Conservation (phyloP, 352 stramenopile species). For the Phytophthora palmivora region DNA sequence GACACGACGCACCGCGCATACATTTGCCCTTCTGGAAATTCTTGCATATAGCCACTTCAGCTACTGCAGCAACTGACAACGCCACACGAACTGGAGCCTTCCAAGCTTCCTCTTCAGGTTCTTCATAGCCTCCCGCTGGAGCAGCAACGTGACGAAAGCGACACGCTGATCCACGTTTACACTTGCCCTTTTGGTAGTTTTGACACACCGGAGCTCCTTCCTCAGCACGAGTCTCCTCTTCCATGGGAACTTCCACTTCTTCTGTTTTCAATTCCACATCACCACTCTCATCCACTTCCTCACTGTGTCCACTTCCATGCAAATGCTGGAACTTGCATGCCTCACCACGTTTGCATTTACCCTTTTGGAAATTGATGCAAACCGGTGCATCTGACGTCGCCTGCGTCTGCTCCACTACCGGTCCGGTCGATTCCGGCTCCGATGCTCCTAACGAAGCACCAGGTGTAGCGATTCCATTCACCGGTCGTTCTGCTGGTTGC, state of each 20-base stretch:
- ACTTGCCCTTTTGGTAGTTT: constrained; percentile 76
- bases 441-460: constrained; percentile 34
- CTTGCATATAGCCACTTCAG: constrained; percentile 54
- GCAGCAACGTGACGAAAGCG: constrained; percentile 65
- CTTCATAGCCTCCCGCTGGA: constrained; percentile 10
- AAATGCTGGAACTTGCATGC: constrained; percentile 71
- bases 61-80: constrained; percentile 45
- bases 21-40: constrained; percentile 60
- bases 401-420: constrained; percentile 25
- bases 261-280: constrained; percentile 15
- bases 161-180: constrained; percentile 66
- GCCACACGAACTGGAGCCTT: constrained; percentile 45
- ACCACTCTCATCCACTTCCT: constrained; percentile 6
- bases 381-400: constrained; percentile 56
- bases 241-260: constrained; percentile 21
- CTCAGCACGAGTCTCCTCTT: constrained; percentile 49
- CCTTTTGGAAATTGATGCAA: constrained; percentile 81
- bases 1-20: constrained; percentile 57
- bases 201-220: constrained; percentile 62
- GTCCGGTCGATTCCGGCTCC: neutral
- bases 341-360: constrained; percentile 71
- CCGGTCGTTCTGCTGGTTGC: constrained; percentile 40
- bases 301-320: constrained; percentile 18
- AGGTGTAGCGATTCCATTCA: constrained; percentile 28
- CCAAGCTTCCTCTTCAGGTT: constrained; percentile 28